These are phyloP conservation scores for Massariosphaeria phaeospora DNA, from an alignment of 495 filamentous ascomycete genomes.

Conservation along the genomic window DNA sequence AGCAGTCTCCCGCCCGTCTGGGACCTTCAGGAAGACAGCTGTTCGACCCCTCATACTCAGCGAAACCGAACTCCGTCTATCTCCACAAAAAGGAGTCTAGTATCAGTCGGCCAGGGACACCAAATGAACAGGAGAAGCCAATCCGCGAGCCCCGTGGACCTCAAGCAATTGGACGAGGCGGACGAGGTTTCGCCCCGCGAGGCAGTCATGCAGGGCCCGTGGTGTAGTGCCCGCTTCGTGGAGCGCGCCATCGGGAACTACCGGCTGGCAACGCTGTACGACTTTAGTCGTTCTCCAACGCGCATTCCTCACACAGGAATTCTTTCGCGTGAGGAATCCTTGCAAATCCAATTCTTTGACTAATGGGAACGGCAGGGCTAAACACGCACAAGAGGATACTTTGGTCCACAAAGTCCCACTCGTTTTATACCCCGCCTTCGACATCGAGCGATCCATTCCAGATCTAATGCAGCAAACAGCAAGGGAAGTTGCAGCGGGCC, in stretches of 20 bases:
- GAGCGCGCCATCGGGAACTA: too few relatives aligned
- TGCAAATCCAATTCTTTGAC: too few relatives aligned
- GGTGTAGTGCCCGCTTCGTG: too few relatives aligned
- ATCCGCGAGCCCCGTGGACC: constrained; percentile 70
- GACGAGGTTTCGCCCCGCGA: constrained; percentile 58
- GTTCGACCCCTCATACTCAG: constrained; percentile 68
- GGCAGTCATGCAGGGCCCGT: constrained; percentile 36
- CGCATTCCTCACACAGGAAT: too few relatives aligned
- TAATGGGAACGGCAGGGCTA: too few relatives aligned
- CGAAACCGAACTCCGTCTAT: constrained; percentile 54
- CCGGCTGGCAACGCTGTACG: not conserved
- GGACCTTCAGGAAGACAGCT: constrained; percentile 47
- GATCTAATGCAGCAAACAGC: too few relatives aligned
- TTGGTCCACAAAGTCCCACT: too few relatives aligned
- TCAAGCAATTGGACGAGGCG: constrained; percentile 68
- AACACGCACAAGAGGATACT: too few relatives aligned
- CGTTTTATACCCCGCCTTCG: too few relatives aligned
- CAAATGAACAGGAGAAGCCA: constrained; percentile 51
- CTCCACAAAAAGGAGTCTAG: constrained; percentile 50
- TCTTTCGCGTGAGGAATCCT: too few relatives aligned
- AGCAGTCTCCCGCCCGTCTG: constrained; percentile 42
- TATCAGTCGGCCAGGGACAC: constrained; percentile 43
- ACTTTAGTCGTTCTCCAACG: not conserved
- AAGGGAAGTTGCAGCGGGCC: too few relatives aligned
- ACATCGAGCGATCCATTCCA: too few relatives aligned